Evolutionary conservation across 371 early-diverging fungal genomes (phyloP), one percentile per base, ranked within the genome.

Genomic region (Coemansia sp.): DNA sequence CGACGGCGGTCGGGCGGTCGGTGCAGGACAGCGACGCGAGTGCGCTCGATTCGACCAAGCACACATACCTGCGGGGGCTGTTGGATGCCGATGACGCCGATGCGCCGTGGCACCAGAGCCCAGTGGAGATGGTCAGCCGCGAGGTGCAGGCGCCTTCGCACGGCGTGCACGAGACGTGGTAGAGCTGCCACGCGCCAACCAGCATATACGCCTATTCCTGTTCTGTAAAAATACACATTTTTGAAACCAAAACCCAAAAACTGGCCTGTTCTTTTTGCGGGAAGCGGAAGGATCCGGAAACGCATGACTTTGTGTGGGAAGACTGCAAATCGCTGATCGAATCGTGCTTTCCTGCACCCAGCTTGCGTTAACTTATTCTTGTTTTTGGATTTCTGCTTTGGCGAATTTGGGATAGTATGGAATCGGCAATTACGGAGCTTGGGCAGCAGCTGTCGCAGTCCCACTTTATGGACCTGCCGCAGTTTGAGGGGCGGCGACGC

Each of bases 381-480:
- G n/a, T n/a, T n/a, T n/a, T n/a, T n/a, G n/a, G n/a, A n/a, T n/a
- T n/a, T n/a, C n/a, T n/a, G n/a, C n/a, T n/a, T n/a, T n/a, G n/a
- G n/a, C n/a, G n/a, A n/a, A n/a, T n/a, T n/a, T n/a, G n/a, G 40
- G 40, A 8, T 20, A 31, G 33, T 30, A 51, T 51, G 51, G 51
- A 51, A 31, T 51, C 51, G 51, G 12, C 51, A 9, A 34, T 51
- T 14, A 31, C 51, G 7, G 51, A 33, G 51, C 12, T 51, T 2
- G 51, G 51, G 34, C 20, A 14, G 51, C 51, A 51, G 51, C 11
- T 51, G 14, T 34, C 51, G 51, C 51, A 51, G 51, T 51, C 65
- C 43, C 68, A 64, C 57, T 72, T 72, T 31, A 72, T 72, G 64
- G 72, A 72, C 41, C 68, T 68, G 36, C 68, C 72, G 40, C 64